These are phyloP conservation scores for Excoecaria agallocha DNA, from an alignment of 345 rosid genomes.

Conservation along the genomic window DNA sequence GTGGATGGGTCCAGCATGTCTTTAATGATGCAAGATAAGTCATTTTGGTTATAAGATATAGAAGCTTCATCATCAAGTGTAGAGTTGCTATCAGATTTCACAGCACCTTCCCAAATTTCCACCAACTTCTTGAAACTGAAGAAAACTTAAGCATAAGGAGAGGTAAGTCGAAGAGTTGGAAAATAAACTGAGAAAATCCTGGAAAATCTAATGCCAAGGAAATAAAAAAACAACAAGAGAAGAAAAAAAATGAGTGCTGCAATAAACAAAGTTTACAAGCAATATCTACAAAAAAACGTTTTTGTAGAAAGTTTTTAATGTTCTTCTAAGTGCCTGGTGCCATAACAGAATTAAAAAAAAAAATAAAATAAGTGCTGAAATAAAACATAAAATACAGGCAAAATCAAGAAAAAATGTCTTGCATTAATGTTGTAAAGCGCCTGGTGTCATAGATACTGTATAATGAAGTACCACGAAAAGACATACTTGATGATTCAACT, in stretches of 20 bases:
- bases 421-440: neutral
- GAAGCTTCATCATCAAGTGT: conserved; percentile 41
- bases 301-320: neutral
- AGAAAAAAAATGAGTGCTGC: neutral
- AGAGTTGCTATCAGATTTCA: conserved; percentile 35
- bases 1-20: conserved; percentile 61
- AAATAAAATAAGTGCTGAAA: neutral
- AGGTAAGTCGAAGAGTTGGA: neutral
- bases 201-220: neutral
- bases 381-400: neutral
- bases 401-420: neutral
- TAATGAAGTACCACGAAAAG: neutral
- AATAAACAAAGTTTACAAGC: neutral
- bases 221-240: neutral
- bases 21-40: conserved; percentile 45
- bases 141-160: conserved; percentile 11
- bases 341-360: neutral
- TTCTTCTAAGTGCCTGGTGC: neutral
- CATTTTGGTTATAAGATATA: conserved; percentile 40
- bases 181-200: conserved; percentile 5
- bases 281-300: neutral
- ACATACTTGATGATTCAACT: neutral
- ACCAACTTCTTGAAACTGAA: conserved; percentile 74
- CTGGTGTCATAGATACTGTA: neutral
- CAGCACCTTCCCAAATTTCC: conserved; percentile 54